Percentiles rank a stretch among this genome's conserved stretches.
Evolutionary conservation across 2,329 filamentous ascomycete genomes (phyloP).

Genomic region (Waltergamsia citrina): DNA sequence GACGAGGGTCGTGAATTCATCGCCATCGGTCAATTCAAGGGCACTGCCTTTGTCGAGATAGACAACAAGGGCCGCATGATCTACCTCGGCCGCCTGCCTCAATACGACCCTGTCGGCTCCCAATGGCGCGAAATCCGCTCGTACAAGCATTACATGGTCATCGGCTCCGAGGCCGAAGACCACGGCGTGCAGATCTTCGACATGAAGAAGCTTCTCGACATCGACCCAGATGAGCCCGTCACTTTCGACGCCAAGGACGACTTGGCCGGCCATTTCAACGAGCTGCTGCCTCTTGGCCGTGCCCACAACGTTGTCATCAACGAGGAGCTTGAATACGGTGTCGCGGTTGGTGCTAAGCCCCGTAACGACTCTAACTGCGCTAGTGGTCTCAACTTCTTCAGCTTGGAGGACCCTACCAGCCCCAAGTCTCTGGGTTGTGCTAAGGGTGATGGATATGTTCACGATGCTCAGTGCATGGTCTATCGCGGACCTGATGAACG

Average conservation of each 20-base stretch:
- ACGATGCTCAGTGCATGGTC: conserved; percentile 26
- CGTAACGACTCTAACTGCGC: conserved; percentile 19
- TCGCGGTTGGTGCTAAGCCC: conserved; percentile 29
- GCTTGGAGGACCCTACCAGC: conserved; percentile 42
- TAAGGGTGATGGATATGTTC: conserved; percentile 46
- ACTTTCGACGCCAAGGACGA: conserved; percentile 22
- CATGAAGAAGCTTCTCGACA: conserved; percentile 34
- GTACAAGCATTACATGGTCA: conserved; percentile 21
- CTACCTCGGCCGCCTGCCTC: conserved; percentile 35
- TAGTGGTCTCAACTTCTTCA: conserved; percentile 48
- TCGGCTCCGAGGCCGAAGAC: conserved; percentile 26
- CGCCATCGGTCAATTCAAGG: conserved; percentile 37
- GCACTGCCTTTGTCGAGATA: conserved; percentile 40
- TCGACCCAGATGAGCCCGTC: conserved; percentile 28
- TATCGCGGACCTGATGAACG: conserved; percentile 19
- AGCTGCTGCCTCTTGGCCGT: conserved; percentile 24
- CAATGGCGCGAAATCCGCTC: conserved; percentile 35
- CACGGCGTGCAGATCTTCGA: conserved; percentile 54
- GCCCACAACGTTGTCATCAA: conserved; percentile 41
- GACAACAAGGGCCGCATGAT: conserved; percentile 29
- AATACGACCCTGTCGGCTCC: no score
- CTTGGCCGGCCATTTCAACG: conserved; percentile 23
- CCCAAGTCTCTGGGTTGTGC: conserved; percentile 44
- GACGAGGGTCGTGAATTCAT: conserved; percentile 37
- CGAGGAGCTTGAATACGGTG: conserved; percentile 33